phyloP scores from a whole-genome alignment of 345 rosid species.

The Arabis hirsuta region DNA sequence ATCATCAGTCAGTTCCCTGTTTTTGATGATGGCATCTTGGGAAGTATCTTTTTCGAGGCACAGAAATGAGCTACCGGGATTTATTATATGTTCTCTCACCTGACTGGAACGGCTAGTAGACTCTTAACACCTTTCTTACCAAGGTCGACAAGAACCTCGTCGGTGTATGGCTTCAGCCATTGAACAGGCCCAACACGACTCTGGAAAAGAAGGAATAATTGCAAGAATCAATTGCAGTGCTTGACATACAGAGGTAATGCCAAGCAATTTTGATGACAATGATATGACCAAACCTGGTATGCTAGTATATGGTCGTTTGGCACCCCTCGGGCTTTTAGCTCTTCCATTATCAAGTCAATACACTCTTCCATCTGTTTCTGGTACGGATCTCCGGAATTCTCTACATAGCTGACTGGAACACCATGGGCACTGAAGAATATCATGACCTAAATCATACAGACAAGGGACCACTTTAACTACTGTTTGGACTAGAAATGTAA shows the following conservation, averaged over 20 bases:
- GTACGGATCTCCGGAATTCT: conserved; percentile 90
- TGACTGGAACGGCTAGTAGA: conserved; percentile 90
- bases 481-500: neutral
- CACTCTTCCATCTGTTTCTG: conserved; percentile 97
- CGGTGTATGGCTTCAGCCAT: conserved; percentile 96
- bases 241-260: conserved; percentile 15
- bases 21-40: neutral
- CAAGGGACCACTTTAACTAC: conserved; percentile 10
- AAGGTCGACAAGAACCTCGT: conserved; percentile 89
- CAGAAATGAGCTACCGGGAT: neutral
- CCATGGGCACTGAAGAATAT: conserved; percentile 98
- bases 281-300: conserved; percentile 70
- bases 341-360: conserved; percentile 78
- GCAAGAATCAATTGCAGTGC: conserved; percentile 13
- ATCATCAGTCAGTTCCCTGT: neutral
- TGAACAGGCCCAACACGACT: conserved; percentile 98
- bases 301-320: conserved; percentile 74
- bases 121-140: conserved; percentile 94
- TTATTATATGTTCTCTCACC: conserved; percentile 49
- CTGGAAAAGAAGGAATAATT: conserved; percentile 42
- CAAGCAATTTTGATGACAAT: neutral
- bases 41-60: neutral
- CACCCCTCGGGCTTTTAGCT: conserved; percentile 78
- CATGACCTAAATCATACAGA: conserved; percentile 59
- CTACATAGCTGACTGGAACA: conserved; percentile 88